Base-by-base conservation (phyloP, 2,329 filamentous ascomycete genomes). In the Colletotrichum tanaceti region DNA sequence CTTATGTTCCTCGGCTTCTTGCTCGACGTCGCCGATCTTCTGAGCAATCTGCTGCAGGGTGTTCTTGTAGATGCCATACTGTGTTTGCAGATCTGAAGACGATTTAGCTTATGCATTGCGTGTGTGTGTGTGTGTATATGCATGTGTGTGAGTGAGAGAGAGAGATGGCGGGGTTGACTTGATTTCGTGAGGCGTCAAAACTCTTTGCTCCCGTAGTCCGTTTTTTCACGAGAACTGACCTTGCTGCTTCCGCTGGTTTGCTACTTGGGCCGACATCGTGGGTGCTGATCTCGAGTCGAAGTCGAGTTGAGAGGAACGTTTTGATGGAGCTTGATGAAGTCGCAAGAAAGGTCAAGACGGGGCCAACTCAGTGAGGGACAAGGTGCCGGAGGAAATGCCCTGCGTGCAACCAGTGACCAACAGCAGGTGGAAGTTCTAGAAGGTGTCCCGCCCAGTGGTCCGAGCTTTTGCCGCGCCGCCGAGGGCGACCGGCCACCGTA, bases 1-100 rank as follows among this genome's bases (percentile, higher is more conserved):
- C 96, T 97, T 98, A 85, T 99, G 96, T 79, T 99, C 96, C 80
- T 99, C 96, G 22, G 93, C 91, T 79, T 98, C 96, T 79, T 97
- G 93, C 83, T 99, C 96, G 65, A 99, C 94, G 77, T 98, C 94
- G 47, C 96, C 96, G 74, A 99, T 98, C 80, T 97, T 98, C 77
- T 94, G 91, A 38, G 96, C 96, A 75, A 99, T 90, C 77, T 96
- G 93, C 81, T 98, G 95, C 67, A 99, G 87, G 4, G 86, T 90
- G 74, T 87, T 90, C 78, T 91, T 92, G 81, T 89, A 95, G 80
- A 90, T 93, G 73, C 88, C 88, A 79, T 96, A 96, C 74, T 93
- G 91, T 58, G 86, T 82, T 81, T 96, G 93, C 73, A 96, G 88
- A 78, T 96, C 93, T 96, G 74, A 46, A 57, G 22, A 5, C 20